Conservation (phyloP, 2,329 filamentous ascomycete genomes). For the Didymella keratinophila region DNA sequence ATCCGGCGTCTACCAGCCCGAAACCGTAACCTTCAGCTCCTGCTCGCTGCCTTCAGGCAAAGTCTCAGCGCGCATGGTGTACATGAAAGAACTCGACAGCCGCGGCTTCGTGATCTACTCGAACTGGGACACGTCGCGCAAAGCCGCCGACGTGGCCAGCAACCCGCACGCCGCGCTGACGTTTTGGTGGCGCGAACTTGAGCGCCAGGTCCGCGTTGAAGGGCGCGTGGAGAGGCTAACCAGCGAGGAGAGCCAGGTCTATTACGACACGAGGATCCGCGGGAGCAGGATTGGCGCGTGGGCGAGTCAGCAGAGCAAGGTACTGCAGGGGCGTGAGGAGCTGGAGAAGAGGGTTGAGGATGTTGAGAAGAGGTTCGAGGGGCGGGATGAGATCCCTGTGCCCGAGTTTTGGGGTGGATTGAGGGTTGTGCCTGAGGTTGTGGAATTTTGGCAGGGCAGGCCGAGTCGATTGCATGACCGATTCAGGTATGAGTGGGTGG, state of each 20-base stretch:
- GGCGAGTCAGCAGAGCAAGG: conserved; percentile 88
- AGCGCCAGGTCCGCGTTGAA: conserved; percentile 91
- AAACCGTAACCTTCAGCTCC: conserved; percentile 71
- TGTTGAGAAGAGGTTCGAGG: conserved; percentile 77
- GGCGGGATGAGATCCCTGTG: conserved; percentile 80
- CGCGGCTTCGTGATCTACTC: conserved; percentile 89
- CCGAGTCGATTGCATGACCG: conserved; percentile 91
- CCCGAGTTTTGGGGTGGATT: conserved; percentile 95
- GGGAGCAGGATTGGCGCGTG: conserved; percentile 89
- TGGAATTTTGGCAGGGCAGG: conserved; percentile 97
- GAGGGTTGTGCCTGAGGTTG: conserved; percentile 80
- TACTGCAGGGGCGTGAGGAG: conserved; percentile 73
- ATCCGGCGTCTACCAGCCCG: conserved; percentile 73
- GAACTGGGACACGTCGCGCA: conserved; percentile 83
- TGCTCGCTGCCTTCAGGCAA: conserved; percentile 85
- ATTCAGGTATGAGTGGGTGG: conserved; percentile 79
- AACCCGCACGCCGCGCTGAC: conserved; percentile 85
- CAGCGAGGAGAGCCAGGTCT: conserved; percentile 73
- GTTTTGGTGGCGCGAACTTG: conserved; percentile 88
- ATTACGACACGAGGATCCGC: conserved; percentile 72
- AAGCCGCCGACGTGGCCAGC: conserved; percentile 70
- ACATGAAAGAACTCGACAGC: conserved; percentile 91
- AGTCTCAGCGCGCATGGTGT: conserved; percentile 85
- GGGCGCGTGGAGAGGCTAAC: conserved; percentile 73
- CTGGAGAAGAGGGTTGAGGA: conserved; percentile 81